Conservation (phyloP, 768 basidiomycete genomes). For the Brasilioporus rufonigricans region DNA sequence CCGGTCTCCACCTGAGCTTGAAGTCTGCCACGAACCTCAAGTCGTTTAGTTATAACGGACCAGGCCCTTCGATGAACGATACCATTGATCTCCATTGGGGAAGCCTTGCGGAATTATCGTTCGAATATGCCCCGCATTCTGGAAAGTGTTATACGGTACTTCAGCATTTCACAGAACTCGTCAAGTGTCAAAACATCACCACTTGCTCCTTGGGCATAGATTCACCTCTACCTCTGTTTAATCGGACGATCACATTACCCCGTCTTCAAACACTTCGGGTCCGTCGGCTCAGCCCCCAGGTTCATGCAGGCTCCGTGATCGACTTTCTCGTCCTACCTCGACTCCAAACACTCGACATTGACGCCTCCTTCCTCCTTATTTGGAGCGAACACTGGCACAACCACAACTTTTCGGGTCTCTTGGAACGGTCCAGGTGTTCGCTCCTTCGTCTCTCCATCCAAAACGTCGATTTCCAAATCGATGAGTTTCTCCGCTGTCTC, state of each 20-base stretch:
- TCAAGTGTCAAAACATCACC: conserved; percentile 17
- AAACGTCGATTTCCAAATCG: conserved; percentile 15
- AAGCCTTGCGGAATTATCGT: conserved; percentile 9
- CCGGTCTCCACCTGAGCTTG: conserved; percentile 4
- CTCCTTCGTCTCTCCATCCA: conserved; percentile 14
- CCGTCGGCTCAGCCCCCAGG: conserved; percentile 5
- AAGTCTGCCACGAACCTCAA: conserved; percentile 10
- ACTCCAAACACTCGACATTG: conserved; percentile 19
- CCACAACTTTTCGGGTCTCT: conserved; percentile 14
- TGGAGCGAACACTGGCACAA: conserved; percentile 8
- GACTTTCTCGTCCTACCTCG: conserved; percentile 16
- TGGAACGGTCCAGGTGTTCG: conserved; percentile 12
- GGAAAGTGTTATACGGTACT: not conserved
- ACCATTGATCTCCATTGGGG: conserved; percentile 11
- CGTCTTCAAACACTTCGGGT: conserved; percentile 15
- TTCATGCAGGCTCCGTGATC: conserved; percentile 1
- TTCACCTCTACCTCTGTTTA: not conserved
- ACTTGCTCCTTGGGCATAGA: conserved; percentile 17
- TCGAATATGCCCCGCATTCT: conserved; percentile 4
- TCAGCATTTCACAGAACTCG: conserved; percentile 6
- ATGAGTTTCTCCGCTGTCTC: conserved; percentile 23
- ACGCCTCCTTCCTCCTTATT: not conserved
- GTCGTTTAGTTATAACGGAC: conserved; percentile 16
- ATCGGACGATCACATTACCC: conserved; percentile 2
- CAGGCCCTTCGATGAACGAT: not conserved